Conservation (phyloP, 2,329 filamentous ascomycete species). For the Chaetomiaceae sp. region DNA sequence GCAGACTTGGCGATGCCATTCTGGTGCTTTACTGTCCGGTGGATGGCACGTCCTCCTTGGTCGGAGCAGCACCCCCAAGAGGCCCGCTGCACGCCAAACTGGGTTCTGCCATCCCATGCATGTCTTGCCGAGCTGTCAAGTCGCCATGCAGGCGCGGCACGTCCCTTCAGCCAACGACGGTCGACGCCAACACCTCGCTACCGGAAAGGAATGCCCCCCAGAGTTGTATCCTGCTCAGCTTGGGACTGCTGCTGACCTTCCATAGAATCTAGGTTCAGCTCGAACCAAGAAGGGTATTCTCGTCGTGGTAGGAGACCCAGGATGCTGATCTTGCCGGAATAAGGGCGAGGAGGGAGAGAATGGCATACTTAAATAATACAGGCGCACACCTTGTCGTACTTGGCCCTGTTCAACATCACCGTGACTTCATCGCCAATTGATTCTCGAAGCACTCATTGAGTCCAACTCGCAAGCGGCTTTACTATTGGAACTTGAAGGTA, state of each 20-base stretch:
- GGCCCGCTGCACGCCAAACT: slow-evolving; percentile 2
- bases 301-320: background rate
- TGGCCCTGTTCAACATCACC: too few species aligned
- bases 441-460: background rate
- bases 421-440: background rate
- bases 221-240: background rate
- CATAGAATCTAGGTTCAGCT: background rate
- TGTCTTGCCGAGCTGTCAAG: background rate
- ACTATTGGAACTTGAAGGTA: too few species aligned
- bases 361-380: too few species aligned
- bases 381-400: too few species aligned
- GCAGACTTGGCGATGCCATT: background rate
- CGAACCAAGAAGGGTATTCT: background rate
- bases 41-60: background rate
- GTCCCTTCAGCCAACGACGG: background rate
- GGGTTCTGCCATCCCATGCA: background rate
- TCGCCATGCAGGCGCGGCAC: background rate
- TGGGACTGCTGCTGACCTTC: background rate
- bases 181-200: background rate
- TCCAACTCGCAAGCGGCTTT: too few species aligned
- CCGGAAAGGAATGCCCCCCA: background rate
- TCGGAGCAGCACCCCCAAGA: background rate
- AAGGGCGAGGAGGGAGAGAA: background rate
- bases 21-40: background rate
- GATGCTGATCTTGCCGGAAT: background rate